Conservation (phyloP, 2,329 filamentous ascomycete species). For the Botrytis squamosa region DNA sequence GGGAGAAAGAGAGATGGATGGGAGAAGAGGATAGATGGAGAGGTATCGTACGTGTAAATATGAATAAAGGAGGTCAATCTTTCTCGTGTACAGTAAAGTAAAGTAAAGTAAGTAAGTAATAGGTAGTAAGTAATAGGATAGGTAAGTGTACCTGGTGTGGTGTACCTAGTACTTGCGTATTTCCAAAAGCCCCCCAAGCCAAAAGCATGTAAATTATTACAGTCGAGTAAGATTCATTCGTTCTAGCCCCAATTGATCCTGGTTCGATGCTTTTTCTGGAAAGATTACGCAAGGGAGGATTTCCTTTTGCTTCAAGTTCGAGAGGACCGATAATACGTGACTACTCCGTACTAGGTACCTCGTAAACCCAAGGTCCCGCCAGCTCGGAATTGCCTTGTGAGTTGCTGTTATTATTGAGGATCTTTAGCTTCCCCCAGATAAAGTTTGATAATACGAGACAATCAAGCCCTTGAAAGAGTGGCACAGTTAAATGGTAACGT, state of each 20-base stretch:
- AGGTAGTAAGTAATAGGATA: no score
- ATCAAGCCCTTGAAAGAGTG: not conserved
- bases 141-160: not conserved
- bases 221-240: not conserved
- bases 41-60: constrained; percentile 1
- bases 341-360: no score
- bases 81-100: not conserved
- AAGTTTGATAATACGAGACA: constrained; percentile 5
- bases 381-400: not conserved
- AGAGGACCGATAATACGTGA: not conserved
- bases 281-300: constrained; percentile 5
- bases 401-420: not conserved
- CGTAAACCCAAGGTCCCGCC: not conserved
- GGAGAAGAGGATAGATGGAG: not conserved
- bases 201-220: not conserved
- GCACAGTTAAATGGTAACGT: not conserved
- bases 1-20: not conserved
- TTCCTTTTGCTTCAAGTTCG: not conserved
- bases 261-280: not conserved
- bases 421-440: constrained; percentile 1
- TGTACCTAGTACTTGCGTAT: not conserved
- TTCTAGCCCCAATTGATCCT: not conserved
- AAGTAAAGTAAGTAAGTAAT: not conserved
- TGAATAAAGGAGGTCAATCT: constrained; percentile 16
- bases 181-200: not conserved